Evolutionary conservation across 1,139 yeast species (phyloP).

Genomic region (Blastobotrys buckinghamii): DNA sequence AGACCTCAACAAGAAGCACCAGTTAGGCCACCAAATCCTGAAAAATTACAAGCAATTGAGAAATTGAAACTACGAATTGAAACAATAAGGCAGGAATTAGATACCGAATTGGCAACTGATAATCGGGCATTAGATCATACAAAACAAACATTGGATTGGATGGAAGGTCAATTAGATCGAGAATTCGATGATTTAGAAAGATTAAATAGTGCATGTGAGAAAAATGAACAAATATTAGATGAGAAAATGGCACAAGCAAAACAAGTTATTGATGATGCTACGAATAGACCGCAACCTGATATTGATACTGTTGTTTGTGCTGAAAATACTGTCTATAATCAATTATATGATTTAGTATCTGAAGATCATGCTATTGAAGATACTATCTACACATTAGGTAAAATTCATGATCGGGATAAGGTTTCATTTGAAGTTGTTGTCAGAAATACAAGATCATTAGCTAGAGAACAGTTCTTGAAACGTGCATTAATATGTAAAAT

Average conservation of each 20-base stretch:
- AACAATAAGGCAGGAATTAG: conserved; percentile 17
- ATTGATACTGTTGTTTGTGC: conserved; percentile 42
- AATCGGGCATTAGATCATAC: conserved; percentile 22
- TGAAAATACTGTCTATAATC: conserved; percentile 44
- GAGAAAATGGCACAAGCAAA: conserved; percentile 29
- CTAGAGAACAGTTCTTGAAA: conserved; percentile 65
- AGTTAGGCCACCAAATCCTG: conserved; percentile 37
- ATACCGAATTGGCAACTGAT: conserved; percentile 28
- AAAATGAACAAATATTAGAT: conserved; percentile 32
- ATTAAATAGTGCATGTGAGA: conserved; percentile 26
- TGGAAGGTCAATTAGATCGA: conserved; percentile 24
- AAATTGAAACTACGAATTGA: conserved; percentile 16
- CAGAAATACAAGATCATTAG: conserved; percentile 53
- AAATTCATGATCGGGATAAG: conserved; percentile 46
- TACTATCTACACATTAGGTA: conserved; percentile 53
- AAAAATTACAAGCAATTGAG: conserved; percentile 28
- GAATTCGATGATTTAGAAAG: conserved; percentile 30
- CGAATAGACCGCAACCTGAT: conserved; percentile 30
- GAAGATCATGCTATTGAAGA: conserved; percentile 69
- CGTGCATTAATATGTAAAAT: conserved; percentile 27
- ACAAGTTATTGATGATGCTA: conserved; percentile 30
- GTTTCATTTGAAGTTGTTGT: conserved; percentile 49
- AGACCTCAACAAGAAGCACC: conserved; percentile 9
- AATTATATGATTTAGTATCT: conserved; percentile 60
- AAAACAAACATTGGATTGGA: conserved; percentile 26